Conservation (phyloP, 2,329 filamentous ascomycete genomes). For the Scytalidium lignicola region DNA sequence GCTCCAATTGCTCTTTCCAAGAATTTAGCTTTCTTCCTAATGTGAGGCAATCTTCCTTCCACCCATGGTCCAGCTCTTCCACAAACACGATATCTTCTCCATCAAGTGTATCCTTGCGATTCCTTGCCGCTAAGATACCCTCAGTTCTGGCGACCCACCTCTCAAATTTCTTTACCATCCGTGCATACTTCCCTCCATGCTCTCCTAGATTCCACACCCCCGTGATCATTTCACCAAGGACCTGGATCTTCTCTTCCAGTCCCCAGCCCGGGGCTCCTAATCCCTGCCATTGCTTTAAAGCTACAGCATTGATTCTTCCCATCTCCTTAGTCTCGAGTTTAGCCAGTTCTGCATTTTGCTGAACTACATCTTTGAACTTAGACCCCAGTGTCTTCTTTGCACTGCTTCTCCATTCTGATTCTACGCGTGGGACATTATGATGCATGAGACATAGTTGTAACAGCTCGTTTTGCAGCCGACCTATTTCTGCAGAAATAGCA, state of each 20-base stretch:
- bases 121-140: conserved; percentile 41
- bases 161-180: conserved; percentile 53
- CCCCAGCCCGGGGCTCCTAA: conserved; percentile 25
- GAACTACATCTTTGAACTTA: conserved; percentile 35
- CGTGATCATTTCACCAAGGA: conserved; percentile 50
- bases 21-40: conserved; percentile 50
- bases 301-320: conserved; percentile 44
- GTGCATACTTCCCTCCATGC: conserved; percentile 49
- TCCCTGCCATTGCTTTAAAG: conserved; percentile 45
- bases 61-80: conserved; percentile 48
- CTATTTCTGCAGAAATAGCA: conserved; percentile 52
- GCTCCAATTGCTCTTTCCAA: conserved; percentile 44
- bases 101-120: conserved; percentile 25
- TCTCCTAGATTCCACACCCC: conserved; percentile 55
- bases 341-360: conserved; percentile 37
- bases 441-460: conserved; percentile 62
- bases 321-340: conserved; percentile 38
- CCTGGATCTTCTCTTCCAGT: conserved; percentile 52
- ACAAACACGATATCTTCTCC: conserved; percentile 41
- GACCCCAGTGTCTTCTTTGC: conserved; percentile 43
- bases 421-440: conserved; percentile 41
- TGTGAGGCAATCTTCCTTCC: conserved; percentile 53
- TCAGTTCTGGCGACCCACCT: conserved; percentile 47
- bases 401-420: conserved; percentile 49
- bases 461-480: conserved; percentile 57